A percentile compares a stretch with the other conserved stretches of the same genome.
Conservation (phyloP, 1,284 basidiomycete species). For the Trichosporon ovoides region DNA sequence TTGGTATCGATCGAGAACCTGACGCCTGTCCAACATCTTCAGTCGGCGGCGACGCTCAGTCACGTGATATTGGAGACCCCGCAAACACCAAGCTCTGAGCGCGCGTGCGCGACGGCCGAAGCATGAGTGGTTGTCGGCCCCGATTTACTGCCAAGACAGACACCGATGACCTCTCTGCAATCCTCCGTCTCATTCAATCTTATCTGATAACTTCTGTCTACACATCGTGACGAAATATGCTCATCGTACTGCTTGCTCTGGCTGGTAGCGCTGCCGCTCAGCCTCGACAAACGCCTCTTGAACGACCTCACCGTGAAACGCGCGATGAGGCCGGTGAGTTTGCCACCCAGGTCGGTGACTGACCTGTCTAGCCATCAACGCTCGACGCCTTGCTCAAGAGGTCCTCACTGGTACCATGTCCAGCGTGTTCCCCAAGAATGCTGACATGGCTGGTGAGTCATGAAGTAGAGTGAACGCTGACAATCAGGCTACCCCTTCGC, state of each 20-base stretch:
- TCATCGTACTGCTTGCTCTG: not conserved
- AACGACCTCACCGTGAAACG: conserved; percentile 24
- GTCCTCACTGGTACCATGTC: conserved; percentile 41
- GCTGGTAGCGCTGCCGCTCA: not conserved
- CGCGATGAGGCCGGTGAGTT: conserved; percentile 27
- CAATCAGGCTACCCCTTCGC: conserved; percentile 56
- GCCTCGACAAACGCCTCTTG: not conserved
- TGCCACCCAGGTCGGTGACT: not conserved
- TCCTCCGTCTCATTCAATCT: not conserved
- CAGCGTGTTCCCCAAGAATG: conserved; percentile 34
- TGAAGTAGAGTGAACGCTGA: not conserved
- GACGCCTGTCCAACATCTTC: not conserved
- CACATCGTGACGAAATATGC: not conserved
- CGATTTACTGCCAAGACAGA: not conserved
- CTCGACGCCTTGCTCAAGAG: conserved; percentile 10
- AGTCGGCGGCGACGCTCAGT: not conserved
- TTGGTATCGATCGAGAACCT: not conserved
- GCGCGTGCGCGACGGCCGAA: not conserved
- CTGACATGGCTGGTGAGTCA: conserved; percentile 31
- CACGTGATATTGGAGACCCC: not conserved
- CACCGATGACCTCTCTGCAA: not conserved
- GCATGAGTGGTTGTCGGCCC: not conserved
- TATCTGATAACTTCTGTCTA: not conserved
- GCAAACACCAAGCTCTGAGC: not conserved
- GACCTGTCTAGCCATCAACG: conserved; percentile 10